Conservation (phyloP, 1,139 yeast genomes). For the Zygotorulaspora mrakii region DNA sequence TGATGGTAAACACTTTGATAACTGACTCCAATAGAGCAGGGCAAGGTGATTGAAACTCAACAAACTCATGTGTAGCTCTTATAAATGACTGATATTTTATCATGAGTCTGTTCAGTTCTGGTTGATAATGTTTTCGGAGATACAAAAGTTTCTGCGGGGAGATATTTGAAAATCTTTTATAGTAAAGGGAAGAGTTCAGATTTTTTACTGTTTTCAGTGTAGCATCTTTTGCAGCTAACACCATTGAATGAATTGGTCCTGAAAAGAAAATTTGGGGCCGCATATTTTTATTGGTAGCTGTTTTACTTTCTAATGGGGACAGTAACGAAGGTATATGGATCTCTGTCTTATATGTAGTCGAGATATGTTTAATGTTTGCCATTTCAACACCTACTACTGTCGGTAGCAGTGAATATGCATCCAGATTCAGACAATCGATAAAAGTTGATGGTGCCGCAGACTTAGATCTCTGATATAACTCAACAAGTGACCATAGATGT, state of each 20-base stretch:
- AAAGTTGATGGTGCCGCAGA: conserved; percentile 8
- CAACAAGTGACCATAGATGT: conserved; percentile 12
- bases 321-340: conserved; percentile 19
- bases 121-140: conserved; percentile 19
- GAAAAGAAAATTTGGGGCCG: conserved; percentile 21
- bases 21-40: conserved; percentile 21
- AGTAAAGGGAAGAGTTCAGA: conserved; percentile 14
- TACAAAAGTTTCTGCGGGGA: conserved; percentile 27
- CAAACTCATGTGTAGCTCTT: conserved; percentile 17
- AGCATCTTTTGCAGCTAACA: conserved; percentile 21
- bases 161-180: conserved; percentile 19
- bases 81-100: conserved; percentile 30
- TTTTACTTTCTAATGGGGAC: conserved; percentile 3
- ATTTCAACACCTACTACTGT: conserved; percentile 19
- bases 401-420: conserved; percentile 16
- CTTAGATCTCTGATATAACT: conserved; percentile 8
- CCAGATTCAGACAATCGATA: conserved; percentile 16
- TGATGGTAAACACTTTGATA: conserved; percentile 27
- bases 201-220: conserved; percentile 14
- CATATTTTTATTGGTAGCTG: not conserved
- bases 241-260: conserved; percentile 20
- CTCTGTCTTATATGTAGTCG: conserved; percentile 16
- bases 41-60: conserved; percentile 30
- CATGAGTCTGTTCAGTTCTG: conserved; percentile 27
- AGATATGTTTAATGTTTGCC: conserved; percentile 17